Percentiles rank a stretch among this genome's conserved stretches.
Evolutionary conservation across 768 basidiomycete genomes (phyloP).

Genomic region (Mrakia blollopis): DNA sequence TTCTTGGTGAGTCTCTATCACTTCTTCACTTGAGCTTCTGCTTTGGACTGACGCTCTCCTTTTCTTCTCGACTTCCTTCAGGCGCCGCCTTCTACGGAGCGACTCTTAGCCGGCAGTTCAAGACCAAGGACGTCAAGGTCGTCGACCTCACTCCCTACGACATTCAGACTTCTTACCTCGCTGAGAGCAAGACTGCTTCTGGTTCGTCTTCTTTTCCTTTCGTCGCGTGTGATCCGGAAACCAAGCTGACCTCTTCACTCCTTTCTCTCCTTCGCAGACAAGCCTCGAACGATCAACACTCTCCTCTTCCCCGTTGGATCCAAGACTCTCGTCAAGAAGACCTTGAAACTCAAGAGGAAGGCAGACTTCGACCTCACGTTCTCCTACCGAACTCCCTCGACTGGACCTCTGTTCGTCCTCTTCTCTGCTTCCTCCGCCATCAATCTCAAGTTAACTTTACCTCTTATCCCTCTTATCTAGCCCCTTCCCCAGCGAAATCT

Average conservation of each 20-base stretch:
- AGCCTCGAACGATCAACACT: constrained; percentile 66
- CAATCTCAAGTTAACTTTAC: not conserved
- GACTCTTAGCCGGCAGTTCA: constrained; percentile 78
- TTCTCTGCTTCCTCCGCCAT: not conserved
- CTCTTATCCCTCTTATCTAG: constrained; percentile 11
- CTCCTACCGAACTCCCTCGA: constrained; percentile 53
- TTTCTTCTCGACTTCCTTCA: not conserved
- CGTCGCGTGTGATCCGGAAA: not conserved
- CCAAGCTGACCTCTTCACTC: not conserved
- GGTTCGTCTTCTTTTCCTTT: not conserved
- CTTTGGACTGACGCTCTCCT: not conserved
- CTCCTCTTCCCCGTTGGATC: constrained; percentile 72
- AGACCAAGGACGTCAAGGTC: constrained; percentile 88
- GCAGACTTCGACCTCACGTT: constrained; percentile 76
- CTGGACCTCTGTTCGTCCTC: not conserved
- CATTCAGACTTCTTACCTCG: constrained; percentile 56
- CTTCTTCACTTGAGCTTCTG: not conserved
- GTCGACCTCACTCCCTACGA: constrained; percentile 68
- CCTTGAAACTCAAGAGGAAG: constrained; percentile 74
- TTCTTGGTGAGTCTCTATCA: constrained; percentile 58
- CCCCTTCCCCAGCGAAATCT: constrained; percentile 53
- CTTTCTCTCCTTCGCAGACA: constrained; percentile 33
- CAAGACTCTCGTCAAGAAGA: constrained; percentile 75
- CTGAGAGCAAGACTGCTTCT: constrained; percentile 51
- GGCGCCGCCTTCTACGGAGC: constrained; percentile 84